A percentile compares a stretch with the other conserved stretches of the same genome.
phyloP scores from a whole-genome alignment of 371 early-diverging fungal species.

The Mortierella sp. region DNA sequence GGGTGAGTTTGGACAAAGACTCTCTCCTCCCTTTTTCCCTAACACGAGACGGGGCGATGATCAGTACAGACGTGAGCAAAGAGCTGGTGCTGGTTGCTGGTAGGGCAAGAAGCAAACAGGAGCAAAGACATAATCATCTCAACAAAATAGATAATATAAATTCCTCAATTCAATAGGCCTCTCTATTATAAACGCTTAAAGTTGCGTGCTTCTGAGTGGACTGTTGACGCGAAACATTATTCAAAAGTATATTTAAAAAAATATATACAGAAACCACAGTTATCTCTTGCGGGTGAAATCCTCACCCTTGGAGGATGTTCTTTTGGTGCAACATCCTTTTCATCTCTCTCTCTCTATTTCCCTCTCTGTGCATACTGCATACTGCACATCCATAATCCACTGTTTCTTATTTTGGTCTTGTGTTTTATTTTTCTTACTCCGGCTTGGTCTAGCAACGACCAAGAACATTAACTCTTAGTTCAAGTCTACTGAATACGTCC shows the following conservation, averaged over 20 bases:
- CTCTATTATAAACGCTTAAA: conserved; percentile 1
- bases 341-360: not conserved
- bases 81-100: not conserved
- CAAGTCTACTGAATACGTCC: not conserved
- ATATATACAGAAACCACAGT: conserved; percentile 3
- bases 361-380: not conserved
- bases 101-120: not conserved
- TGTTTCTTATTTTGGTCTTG: not conserved
- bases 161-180: not conserved
- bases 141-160: not conserved
- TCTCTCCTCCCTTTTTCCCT: not conserved
- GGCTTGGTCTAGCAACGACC: not conserved
- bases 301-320: not conserved
- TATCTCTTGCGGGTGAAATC: not conserved
- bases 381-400: not conserved
- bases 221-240: conserved; percentile 8
- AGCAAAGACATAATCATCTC: not conserved
- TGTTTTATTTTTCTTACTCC: not conserved
- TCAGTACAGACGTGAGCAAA: not conserved
- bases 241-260: not conserved
- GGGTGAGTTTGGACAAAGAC: conserved; percentile 1
- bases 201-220: conserved; percentile 4
- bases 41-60: conserved; percentile 1
- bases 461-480: not conserved
- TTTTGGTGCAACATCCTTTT: not conserved